Percentiles rank a stretch among this genome's conserved stretches.
Evolutionary conservation across 108 stramenopile genomes (phyloP).

Genomic region (Asterionellopsis glacialis): DNA sequence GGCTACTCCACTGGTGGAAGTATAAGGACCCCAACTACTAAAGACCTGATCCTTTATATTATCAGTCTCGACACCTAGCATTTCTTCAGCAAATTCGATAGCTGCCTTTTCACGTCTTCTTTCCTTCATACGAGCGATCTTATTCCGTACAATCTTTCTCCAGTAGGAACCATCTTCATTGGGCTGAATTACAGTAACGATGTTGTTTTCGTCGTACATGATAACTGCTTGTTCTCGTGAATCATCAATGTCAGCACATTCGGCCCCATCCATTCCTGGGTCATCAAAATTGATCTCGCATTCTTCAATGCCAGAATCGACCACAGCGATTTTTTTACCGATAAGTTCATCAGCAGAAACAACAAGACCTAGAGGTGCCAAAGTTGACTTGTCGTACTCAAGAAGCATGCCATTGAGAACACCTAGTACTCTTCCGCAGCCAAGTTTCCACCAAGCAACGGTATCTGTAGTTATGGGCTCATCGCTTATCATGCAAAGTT

Average conservation of each 20-base stretch:
- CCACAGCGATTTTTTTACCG: constrained; percentile 67
- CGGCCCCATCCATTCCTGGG: constrained; percentile 58
- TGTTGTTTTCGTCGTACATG: constrained; percentile 34
- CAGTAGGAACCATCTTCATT: constrained; percentile 95
- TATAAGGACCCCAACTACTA: constrained; percentile 57
- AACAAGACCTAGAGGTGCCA: constrained; percentile 92
- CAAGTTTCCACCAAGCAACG: constrained; percentile 93
- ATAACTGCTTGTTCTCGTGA: constrained; percentile 60
- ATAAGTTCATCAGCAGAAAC: constrained; percentile 76
- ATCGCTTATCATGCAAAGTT: constrained; percentile 9
- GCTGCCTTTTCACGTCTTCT: constrained; percentile 77
- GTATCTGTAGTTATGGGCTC: constrained; percentile 38
- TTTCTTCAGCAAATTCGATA: constrained; percentile 49
- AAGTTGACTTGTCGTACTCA: constrained; percentile 88
- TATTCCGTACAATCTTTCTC: constrained; percentile 92
- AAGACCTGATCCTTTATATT: constrained; percentile 32
- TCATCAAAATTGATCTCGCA: constrained; percentile 35
- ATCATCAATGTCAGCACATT: constrained; percentile 44
- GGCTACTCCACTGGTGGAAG: constrained; percentile 40
- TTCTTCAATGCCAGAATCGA: constrained; percentile 54
- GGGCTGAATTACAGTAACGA: constrained; percentile 82
- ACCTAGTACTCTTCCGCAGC: constrained; percentile 85
- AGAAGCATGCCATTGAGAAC: constrained; percentile 85
- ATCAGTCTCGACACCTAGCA: constrained; percentile 37
- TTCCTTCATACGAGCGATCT: constrained; percentile 84